phyloP scores from a whole-genome alignment of 108 stramenopile genomes.

The Mediolabrus comicus region DNA sequence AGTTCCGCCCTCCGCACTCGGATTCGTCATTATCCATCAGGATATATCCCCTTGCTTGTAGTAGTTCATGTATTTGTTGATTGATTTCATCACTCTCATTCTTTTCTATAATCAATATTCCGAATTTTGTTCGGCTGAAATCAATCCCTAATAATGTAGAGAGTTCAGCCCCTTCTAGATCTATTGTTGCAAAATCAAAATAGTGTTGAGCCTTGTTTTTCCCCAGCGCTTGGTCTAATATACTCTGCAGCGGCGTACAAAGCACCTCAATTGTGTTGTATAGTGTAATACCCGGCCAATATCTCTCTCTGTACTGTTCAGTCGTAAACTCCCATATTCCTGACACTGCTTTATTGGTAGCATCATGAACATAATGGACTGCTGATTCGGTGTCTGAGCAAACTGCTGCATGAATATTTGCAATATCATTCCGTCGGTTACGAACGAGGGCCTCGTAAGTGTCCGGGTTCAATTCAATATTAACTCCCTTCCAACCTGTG shows the following conservation, averaged over 20 bases:
- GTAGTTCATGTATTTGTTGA: constrained; percentile 20
- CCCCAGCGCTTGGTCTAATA: constrained; percentile 27
- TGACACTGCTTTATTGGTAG: not conserved
- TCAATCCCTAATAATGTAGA: constrained; percentile 25
- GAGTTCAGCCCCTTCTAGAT: constrained; percentile 35
- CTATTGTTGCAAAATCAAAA: constrained; percentile 37
- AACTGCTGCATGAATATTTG: constrained; percentile 40
- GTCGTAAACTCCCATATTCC: constrained; percentile 41
- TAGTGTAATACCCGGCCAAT: constrained; percentile 36
- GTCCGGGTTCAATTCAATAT: constrained; percentile 35
- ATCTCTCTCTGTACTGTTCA: constrained; percentile 19
- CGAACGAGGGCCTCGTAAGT: constrained; percentile 17
- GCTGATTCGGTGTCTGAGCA: constrained; percentile 25
- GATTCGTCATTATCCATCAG: constrained; percentile 1
- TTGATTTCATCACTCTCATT: constrained; percentile 23
- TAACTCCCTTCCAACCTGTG: constrained; percentile 39
- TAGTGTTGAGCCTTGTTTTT: constrained; percentile 10
- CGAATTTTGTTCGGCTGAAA: constrained; percentile 28
- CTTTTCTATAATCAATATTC: constrained; percentile 25
- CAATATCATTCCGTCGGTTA: constrained; percentile 31
- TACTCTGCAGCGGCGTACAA: constrained; percentile 36
- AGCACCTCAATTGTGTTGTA: constrained; percentile 28
- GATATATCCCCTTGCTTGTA: constrained; percentile 19
- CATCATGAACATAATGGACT: constrained; percentile 26
- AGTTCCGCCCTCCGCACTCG: constrained; percentile 2